Evolutionary conservation across 305 asterid species (phyloP).

Genomic region (Rubia balearica): DNA sequence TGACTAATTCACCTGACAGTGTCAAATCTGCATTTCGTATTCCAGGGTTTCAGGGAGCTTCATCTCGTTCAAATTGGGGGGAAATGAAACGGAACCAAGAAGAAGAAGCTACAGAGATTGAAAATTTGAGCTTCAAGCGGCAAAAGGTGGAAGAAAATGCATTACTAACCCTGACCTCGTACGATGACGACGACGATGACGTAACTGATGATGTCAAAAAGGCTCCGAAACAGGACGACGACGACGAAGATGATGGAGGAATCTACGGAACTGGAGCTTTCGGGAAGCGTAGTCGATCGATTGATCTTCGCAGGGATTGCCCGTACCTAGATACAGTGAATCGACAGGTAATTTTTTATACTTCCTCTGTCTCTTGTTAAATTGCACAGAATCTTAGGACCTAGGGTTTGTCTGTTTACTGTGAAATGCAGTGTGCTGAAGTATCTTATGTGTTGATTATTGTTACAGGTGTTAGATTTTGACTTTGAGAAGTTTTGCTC

Average conservation of each 20-base stretch:
- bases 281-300: slow-evolving; percentile 43
- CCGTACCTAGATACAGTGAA: slow-evolving; percentile 95
- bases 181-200: slow-evolving; percentile 63
- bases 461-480: slow-evolving; percentile 80
- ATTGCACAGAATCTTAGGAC: too few relatives aligned
- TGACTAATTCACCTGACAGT: too few relatives aligned
- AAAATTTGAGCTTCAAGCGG: slow-evolving; percentile 16
- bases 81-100: slow-evolving; percentile 7
- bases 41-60: background rate
- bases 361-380: too few relatives aligned
- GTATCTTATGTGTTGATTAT: too few relatives aligned
- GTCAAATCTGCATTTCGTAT: background rate
- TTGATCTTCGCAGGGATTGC: slow-evolving; percentile 86
- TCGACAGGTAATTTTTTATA: slow-evolving; percentile 56
- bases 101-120: slow-evolving; percentile 1
- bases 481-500: slow-evolving; percentile 95
- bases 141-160: slow-evolving; percentile 38
- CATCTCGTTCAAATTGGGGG: background rate
- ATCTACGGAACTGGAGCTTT: slow-evolving; percentile 21
- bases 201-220: slow-evolving; percentile 14
- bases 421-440: too few relatives aligned
- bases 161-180: slow-evolving; percentile 61
- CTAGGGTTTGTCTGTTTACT: too few relatives aligned
- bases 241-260: slow-evolving; percentile 36
- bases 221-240: slow-evolving; percentile 21